Conservation (phyloP, 78 protist genomes). For the slime mould (Dictyostelium discoideum) region DNA sequence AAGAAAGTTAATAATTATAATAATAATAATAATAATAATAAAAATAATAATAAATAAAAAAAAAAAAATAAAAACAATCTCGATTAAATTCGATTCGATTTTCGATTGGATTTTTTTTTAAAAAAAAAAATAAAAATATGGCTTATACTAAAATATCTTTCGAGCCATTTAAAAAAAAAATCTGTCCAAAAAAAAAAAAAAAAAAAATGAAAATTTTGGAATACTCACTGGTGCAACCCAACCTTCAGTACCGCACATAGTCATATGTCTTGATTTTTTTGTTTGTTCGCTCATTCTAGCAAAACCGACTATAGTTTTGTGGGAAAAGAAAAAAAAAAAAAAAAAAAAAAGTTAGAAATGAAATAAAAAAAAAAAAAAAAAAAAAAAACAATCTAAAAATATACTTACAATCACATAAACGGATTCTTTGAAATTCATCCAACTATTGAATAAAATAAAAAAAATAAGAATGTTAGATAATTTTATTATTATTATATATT, state of each 20-base stretch:
- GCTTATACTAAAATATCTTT: no score
- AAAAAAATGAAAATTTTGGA: not conserved
- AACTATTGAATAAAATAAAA: not conserved
- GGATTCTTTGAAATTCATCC: conserved; percentile 64
- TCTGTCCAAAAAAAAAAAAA: not conserved
- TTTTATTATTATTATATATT: not conserved
- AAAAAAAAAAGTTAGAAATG: not conserved
- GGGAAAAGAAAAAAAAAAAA: not conserved
- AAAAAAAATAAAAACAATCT: not conserved
- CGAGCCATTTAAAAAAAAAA: not conserved
- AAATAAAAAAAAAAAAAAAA: not conserved
- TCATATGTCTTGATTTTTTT: conserved; percentile 73
- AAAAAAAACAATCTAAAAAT: not conserved
- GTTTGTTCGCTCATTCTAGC: conserved; percentile 82
- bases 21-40: not conserved
- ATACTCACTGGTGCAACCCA: conserved; percentile 71
- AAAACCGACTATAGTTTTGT: conserved; percentile 9
- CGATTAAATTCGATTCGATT: no score
- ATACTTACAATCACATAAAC: conserved; percentile 52
- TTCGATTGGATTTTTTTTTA: no score
- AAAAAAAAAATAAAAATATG: no score
- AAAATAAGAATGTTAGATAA: not conserved
- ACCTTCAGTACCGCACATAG: conserved; percentile 82
- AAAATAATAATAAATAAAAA: not conserved
- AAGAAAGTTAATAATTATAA: not conserved